Base-by-base conservation (phyloP, 2,329 filamentous ascomycete species). In the Alternaria arbusti region DNA sequence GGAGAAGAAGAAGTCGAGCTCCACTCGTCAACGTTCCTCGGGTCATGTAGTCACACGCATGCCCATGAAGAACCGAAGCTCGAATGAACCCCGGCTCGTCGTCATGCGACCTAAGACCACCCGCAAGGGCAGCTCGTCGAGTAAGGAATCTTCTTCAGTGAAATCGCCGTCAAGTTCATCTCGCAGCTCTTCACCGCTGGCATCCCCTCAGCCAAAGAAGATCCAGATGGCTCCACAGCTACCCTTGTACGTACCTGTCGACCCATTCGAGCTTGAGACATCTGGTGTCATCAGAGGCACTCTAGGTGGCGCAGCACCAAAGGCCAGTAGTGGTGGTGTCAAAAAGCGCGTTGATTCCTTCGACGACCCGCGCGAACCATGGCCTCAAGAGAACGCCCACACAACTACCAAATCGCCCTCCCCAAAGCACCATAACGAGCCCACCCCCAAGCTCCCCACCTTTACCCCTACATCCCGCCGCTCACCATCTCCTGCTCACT, bases 31-130 rank as follows among this genome's bases (percentile, higher is more conserved):
- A 49, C 71, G 72, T 46, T 65, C 67, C 26, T 69, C 57, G 20
- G 70, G 70, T 6, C 74, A 73, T 4, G 74, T 70, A 15, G 72
- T 80, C 8, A 71, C 74, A 7, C 71, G 75, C 52, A 71, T 79
- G 57, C 67, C 75, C n/a, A 64, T 73, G 22, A 78, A 72, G 10
- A 49, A 58, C 13, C 47, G 55, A 25, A 73, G 66, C 64, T 73
- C 76, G 15, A 77, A 64, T 50, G 73, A 78, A 49, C 75, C 77
- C 13, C 78, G 79, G 55, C 73, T 81, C 11, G 79, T 74, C 46
- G 68, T 81, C n/a, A 69, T 81, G 15, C 66, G 79, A 23, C 78
- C 79, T 15, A 75, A 74, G 55, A 68, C 68, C 26, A 61, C 64
- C 5, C 69, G 74, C 45, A 79, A 76, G 59, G 60, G 64, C 60